Evolutionary conservation across 768 basidiomycete genomes (phyloP).

Genomic region (Rhodosporidiobolus odoratus): DNA sequence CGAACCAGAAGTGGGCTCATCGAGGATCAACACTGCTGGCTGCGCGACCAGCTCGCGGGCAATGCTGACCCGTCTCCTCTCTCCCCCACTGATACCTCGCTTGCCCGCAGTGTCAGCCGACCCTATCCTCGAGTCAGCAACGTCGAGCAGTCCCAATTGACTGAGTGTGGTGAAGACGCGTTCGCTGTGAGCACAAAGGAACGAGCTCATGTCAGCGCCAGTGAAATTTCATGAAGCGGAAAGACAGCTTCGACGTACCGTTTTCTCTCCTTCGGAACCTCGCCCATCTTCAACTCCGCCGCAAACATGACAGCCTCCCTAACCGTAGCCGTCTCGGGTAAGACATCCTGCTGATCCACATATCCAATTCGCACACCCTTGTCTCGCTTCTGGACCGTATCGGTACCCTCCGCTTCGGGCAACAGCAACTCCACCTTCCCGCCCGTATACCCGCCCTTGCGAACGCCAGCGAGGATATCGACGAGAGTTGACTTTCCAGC

Average conservation of each 20-base stretch:
- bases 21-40: conserved; percentile 77
- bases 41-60: conserved; percentile 79
- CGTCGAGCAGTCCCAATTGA: conserved; percentile 67
- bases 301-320: conserved; percentile 78
- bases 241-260: conserved; percentile 2
- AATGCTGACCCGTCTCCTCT: conserved; percentile 83
- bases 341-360: conserved; percentile 56
- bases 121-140: conserved; percentile 69
- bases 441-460: conserved; percentile 63
- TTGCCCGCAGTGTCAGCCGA: conserved; percentile 55
- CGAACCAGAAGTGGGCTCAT: conserved; percentile 61
- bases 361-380: conserved; percentile 68
- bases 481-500: conserved; percentile 59
- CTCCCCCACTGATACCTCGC: conserved; percentile 84
- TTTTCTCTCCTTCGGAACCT: conserved; percentile 45
- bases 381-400: not conserved
- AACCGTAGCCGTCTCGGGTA: conserved; percentile 50
- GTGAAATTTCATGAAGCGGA: too few relatives aligned
- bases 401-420: not conserved
- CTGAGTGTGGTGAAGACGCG: conserved; percentile 61
- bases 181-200: too few relatives aligned
- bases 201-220: too few relatives aligned
- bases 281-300: conserved; percentile 72
- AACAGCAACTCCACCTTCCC: conserved; percentile 57
- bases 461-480: conserved; percentile 79